Percentiles rank a stretch among this genome's conserved stretches.
Conservation (phyloP, 371 early-diverging fungal genomes). For the Actinomucor elegans region DNA sequence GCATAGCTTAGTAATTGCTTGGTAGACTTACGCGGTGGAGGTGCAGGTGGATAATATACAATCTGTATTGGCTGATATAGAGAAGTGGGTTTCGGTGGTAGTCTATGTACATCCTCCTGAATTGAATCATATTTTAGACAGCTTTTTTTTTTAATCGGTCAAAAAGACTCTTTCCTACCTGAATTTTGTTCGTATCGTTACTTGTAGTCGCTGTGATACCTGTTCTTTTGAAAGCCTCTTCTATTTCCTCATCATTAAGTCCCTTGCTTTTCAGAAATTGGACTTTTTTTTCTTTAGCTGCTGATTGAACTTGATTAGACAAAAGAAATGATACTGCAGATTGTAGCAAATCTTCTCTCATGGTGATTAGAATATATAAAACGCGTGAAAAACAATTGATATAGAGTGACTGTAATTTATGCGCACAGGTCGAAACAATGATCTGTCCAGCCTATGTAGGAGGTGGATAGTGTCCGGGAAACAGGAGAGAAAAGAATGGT, state of each 20-base stretch:
- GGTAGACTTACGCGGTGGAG: constrained; percentile 17
- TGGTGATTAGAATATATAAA: not conserved
- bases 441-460: too few species aligned
- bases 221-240: constrained; percentile 47
- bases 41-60: constrained; percentile 29
- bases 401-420: too few species aligned
- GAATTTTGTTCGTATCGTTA: too few species aligned
- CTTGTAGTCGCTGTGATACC: not conserved
- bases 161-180: too few species aligned
- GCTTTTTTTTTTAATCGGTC: too few species aligned
- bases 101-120: too few species aligned
- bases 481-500: not conserved
- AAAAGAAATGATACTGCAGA: constrained; percentile 57
- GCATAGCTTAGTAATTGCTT: constrained; percentile 28
- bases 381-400: too few species aligned
- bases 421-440: too few species aligned
- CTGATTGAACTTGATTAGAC: constrained; percentile 52
- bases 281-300: constrained; percentile 55
- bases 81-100: too few species aligned
- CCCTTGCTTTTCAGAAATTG: constrained; percentile 62
- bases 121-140: too few species aligned
- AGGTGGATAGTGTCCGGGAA: not conserved
- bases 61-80: constrained; percentile 12
- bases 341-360: constrained; percentile 53
- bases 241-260: constrained; percentile 55